A percentile compares a stretch with the other conserved stretches of the same genome.
Evolutionary conservation across 306 rosid species (phyloP).

Genomic region (Gastrolobium bilobum): DNA sequence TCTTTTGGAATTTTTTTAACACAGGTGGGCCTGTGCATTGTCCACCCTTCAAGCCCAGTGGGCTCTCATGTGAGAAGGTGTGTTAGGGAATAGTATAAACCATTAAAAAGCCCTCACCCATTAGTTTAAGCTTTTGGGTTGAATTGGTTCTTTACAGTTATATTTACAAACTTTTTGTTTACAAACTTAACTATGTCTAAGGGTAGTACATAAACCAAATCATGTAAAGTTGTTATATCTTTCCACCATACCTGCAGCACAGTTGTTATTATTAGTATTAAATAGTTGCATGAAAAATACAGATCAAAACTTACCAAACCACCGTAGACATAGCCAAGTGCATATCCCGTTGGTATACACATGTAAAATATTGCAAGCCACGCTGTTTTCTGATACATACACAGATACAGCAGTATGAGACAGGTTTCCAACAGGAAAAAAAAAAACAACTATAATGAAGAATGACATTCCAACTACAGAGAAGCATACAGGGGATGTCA

Average conservation of each 20-base stretch:
- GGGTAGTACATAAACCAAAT: too few species aligned
- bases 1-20: too few species aligned
- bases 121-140: too few species aligned
- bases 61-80: too few species aligned
- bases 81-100: too few species aligned
- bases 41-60: too few species aligned
- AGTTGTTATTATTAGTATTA: conserved; percentile 2
- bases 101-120: too few species aligned
- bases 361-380: conserved; percentile 86
- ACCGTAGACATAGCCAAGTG: conserved; percentile 85
- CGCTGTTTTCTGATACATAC: conserved; percentile 69
- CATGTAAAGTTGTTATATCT: background rate
- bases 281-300: conserved; percentile 3
- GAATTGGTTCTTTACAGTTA: too few species aligned
- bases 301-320: conserved; percentile 72
- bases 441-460: background rate
- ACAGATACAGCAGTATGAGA: conserved; percentile 43
- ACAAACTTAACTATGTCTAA: too few species aligned
- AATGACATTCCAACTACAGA: conserved; percentile 9
- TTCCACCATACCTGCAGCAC: background rate
- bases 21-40: too few species aligned
- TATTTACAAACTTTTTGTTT: too few species aligned
- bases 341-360: conserved; percentile 90
- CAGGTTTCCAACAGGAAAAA: conserved; percentile 27
- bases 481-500: conserved; percentile 6